These are phyloP conservation scores for Hyphopichia fennica DNA, from an alignment of 1,139 yeast genomes.

Conservation along the genomic window DNA sequence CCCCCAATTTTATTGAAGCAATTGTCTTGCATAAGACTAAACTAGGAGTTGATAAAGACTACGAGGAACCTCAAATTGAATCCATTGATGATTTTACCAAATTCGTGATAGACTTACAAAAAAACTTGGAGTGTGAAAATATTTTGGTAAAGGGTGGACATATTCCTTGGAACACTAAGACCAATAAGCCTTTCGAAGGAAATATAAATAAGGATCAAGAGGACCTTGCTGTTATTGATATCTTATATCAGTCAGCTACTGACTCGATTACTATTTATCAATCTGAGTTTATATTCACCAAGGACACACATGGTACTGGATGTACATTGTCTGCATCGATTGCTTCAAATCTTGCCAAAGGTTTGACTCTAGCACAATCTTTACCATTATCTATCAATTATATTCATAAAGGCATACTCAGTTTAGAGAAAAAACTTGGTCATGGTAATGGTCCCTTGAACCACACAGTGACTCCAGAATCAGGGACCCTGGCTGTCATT, in stretches of 20 bases:
- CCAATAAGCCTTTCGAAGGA: constrained; percentile 16
- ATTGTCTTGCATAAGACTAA: constrained; percentile 28
- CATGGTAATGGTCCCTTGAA: constrained; percentile 74
- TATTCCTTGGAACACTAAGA: constrained; percentile 45
- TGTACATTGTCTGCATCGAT: constrained; percentile 85
- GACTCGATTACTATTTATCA: constrained; percentile 44
- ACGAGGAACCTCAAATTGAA: constrained; percentile 11
- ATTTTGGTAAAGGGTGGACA: constrained; percentile 86
- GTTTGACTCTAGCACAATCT: constrained; percentile 44
- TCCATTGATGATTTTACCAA: constrained; percentile 14
- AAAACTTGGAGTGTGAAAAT: constrained; percentile 45
- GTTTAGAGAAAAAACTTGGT: constrained; percentile 42
- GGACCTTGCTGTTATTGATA: constrained; percentile 49
- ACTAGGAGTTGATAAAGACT: constrained; percentile 17
- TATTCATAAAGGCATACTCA: constrained; percentile 63
- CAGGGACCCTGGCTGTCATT: constrained; percentile 1
- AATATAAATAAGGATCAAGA: constrained; percentile 14
- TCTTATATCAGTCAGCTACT: constrained; percentile 51
- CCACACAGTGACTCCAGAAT: constrained; percentile 39
- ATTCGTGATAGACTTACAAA: constrained; percentile 46
- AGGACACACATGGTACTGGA: constrained; percentile 86
- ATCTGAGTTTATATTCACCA: constrained; percentile 49
- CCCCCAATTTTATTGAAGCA: constrained; percentile 80
- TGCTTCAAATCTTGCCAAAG: constrained; percentile 70
- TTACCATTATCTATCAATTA: constrained; percentile 60